Evolutionary conservation across 2,329 filamentous ascomycete species (phyloP).

Genomic region (Ophiostoma ulmi): DNA sequence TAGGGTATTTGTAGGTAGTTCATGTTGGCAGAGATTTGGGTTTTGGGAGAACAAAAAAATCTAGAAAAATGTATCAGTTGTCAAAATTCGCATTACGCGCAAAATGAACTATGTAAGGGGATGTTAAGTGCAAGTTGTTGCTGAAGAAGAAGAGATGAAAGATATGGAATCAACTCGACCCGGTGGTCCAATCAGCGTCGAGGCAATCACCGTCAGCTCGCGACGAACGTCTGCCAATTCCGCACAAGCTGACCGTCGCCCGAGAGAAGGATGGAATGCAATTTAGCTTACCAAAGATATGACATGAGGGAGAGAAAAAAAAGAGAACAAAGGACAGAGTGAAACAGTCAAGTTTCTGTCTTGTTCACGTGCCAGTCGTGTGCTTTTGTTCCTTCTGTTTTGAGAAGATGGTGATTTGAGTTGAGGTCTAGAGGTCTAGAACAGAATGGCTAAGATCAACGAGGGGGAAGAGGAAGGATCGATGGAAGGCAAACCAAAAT

Average conservation of each 20-base stretch:
- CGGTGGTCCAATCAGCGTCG: background rate
- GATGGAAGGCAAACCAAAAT: background rate
- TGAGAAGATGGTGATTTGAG: background rate
- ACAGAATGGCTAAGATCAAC: background rate
- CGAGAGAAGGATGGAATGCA: background rate
- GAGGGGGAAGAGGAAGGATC: background rate
- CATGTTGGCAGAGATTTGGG: background rate
- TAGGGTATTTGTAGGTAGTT: conserved; percentile 33
- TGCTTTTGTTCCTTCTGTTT: background rate
- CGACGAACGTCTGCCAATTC: background rate
- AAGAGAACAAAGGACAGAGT: background rate
- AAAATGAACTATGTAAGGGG: background rate
- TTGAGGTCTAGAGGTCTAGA: background rate
- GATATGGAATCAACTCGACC: background rate
- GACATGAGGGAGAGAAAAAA: background rate
- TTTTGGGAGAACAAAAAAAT: background rate
- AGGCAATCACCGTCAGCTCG: background rate
- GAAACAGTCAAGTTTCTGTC: background rate
- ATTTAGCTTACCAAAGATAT: background rate
- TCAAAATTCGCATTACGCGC: too few species aligned
- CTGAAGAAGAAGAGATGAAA: background rate
- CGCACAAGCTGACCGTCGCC: background rate
- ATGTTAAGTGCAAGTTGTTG: background rate
- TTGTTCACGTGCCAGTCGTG: conserved; percentile 10
- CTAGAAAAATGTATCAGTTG: background rate